Base-by-base conservation (phyloP, 129 eudicot species). In the Lactuca sativa region DNA sequence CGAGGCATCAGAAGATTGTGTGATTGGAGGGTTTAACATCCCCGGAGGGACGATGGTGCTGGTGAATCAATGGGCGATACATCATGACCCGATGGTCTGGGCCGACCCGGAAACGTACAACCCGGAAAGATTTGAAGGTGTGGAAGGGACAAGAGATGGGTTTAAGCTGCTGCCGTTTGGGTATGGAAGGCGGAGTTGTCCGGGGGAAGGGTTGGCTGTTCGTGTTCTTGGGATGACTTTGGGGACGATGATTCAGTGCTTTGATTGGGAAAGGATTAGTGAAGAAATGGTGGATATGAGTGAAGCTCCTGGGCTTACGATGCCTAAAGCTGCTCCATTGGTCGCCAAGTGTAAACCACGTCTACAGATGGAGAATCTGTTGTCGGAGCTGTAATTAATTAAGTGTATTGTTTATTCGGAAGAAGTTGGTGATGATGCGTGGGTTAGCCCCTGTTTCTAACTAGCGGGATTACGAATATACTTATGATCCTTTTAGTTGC, bases 131-230 rank as follows among this genome's bases (percentile, higher is more conserved):
- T 81, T 84, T 33, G 59, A 68, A 55, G 72, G 74, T 16, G 16
- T 77, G 12, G 84, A 83, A 33, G 79, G 78, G 25, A 14, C 58
- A 11, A 53, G 70, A 63, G 87, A 86, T 2, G 84, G 77, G 56
- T 82, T 64, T 21, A 80, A 73, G 77, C 31, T 83, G 4, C 21
- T 83, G 80, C 80, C 88, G 3, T 80, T 83, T 44, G 92, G 92
- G 66, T 73, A 54, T 0, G 88, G 92, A 25, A 74, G 92, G 70
- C 75, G 88, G 65, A 77, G 73, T 8, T 86, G 92, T 56, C 92
- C 92, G 0, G 92, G 86, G 2, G 83, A 80, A 44, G 77, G 69
- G 31, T 58, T 83, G 77, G 88, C 83, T 1, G 64, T 73, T 21
- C 71, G 78, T 3, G 30, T 78, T 30, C 5, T 81, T 37, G 79